Base-by-base conservation (phyloP, 176 grass and related monocot species). In the Oropetium thomaeum region DNA sequence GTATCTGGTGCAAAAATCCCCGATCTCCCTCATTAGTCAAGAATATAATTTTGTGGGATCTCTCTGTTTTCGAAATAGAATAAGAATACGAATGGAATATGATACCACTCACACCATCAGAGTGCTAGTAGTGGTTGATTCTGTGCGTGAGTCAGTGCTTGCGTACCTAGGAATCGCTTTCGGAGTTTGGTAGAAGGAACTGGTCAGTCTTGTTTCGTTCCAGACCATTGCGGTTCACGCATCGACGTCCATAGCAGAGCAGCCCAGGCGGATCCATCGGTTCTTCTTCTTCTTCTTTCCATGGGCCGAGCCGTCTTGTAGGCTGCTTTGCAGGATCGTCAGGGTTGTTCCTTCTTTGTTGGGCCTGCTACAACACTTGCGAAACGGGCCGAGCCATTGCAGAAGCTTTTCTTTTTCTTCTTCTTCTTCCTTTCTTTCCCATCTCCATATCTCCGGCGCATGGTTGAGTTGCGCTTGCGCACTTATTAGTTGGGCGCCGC, bases 71-170 rank as follows among this genome's bases (percentile, higher is more conserved):
- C 10, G 0, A 26, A 26, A 26, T 1, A 27, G 10, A 57, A 53
- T 5, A 55, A 55, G 52, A 59, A 59, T 27, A 29, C 25, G 54
- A 28, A 58, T 58, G 25, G 58, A 60, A 60, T 30, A 59, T 31
- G 58, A 59, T 30, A 12, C 55, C 26, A 26, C 2, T 0, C n/a
- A 10, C 38, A 16, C n/a, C n/a, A n/a, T n/a, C n/a, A 1, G 7
- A 11, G 26, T n/a, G n/a, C n/a, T n/a, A 19, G 39, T 47, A 47
- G 44, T 47, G 5, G 71, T 30, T 41, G 49, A 58, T 45, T 15
- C 49, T 17, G 76, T 11, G 51, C 45, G 76, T 11, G 51, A 45
- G 77, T 79, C 27, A 59, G 65, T 54, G 49, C 64, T 32, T 69
- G 64, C 48, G 62, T 1, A 39, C 70, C 32, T 29, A 59, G 2